Evolutionary conservation across 169 alveolate genomes (phyloP), one percentile per base, ranked within the genome.

Genomic region (Babesia sp.): DNA sequence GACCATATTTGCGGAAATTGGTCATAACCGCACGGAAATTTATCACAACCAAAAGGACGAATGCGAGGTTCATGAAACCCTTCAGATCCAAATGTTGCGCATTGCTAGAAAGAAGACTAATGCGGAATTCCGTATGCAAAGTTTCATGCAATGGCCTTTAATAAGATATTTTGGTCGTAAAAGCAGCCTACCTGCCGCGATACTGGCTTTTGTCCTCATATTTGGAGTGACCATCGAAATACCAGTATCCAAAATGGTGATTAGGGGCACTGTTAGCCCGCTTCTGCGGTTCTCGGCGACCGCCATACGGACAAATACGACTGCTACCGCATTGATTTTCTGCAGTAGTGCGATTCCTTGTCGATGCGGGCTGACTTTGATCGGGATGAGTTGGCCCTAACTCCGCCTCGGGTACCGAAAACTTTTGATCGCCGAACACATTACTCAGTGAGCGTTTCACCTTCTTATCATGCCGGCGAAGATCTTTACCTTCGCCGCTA

Each of bases 51-150:
- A 94, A 87, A 39, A 94, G 76, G 33, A 94, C 90, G 31, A 87
- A 84, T 24, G 90, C 91, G 34, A 94, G 86, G 74, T 94, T 94
- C 45, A 91, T 71, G 63, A 94, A 94, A 3, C 98, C 98, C 60
- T 89, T 82, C 34, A 92, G 66, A 56, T 93, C 86, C 45, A 91
- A 71, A 64, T 90, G 91, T 55, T 78, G 45, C 41, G 93, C 60
- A 31, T 72, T 66, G 64, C 83, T 90, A 1, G 95, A 90, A 34
- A 91, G 71, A 42, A 91, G 71, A 57, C 94, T 90, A 22, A 76
- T 42, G 22, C 92, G 91, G 50, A 66, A 82, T 9, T 70, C 90
- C 26, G 85, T 83, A 48, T 91, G 95, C 58, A 76, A 63, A 28
- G 71, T 72, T 37, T 90, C 94, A 44, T 87, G 93, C 42, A 91